Evolutionary conservation across 805 yeast species (phyloP), one percentile per base, ranked within the genome.

Genomic region (Yamadazyma laniorum): DNA sequence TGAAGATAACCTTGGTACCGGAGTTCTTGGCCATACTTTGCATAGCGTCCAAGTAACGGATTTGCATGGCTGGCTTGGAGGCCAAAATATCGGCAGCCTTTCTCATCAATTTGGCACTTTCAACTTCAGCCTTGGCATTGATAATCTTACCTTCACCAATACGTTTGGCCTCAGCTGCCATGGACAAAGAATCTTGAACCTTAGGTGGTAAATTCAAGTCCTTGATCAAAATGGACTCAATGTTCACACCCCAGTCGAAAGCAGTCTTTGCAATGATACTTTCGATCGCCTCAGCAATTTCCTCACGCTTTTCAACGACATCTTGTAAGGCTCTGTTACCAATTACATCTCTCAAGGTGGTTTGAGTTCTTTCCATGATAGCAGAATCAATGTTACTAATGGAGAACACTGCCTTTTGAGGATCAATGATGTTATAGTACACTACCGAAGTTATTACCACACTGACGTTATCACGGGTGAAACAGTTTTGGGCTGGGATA

Each of bases 111-210:
- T 80, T 80, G 36, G 88, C 86, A 53, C 79, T 67, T 59, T 82
- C 89, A 36, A 81, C 87, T 63, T 82, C 89, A 14, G 87, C 86
- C 57, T 74, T 76, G 25, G 87, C 87, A 44, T 80, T 77, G 53
- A 82, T 82, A 53, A 82, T 81, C 70, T 82, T 82, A 52, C 82
- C 74, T 58, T 82, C 89, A 64, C 88, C 88, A 44, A 81, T 79
- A 59, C 89, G 67, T 63, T 77, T 77, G 29, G 85, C 81, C 65
- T 82, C 85, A 13, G 89, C 85, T 13, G 87, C 88, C 72, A 77
- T 79, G 3, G 86, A 77, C 49, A 82, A 65, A 3, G 86, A 76
- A 35, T 71, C 63, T 35, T 81, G 76, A 32, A 82, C 81, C 26
- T 70, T 68, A 8, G 60, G 55, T 8, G 80, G 79, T 46, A 82